Evolutionary conservation across 179 eudicot genomes (phyloP), one percentile per base, ranked within the genome.

Genomic region (Spergularia azorica): DNA sequence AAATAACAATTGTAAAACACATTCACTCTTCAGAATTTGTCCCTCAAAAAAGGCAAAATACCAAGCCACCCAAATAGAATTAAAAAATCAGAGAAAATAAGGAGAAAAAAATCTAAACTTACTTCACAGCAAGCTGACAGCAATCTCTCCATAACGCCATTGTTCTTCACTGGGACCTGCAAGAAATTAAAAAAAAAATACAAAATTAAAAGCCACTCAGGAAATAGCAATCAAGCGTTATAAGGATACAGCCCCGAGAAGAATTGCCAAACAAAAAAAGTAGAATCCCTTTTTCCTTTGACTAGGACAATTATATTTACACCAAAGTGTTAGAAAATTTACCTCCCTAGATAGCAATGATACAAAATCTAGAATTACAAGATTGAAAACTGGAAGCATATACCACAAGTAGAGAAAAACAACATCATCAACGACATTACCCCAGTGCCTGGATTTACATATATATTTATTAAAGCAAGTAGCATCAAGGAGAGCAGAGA

Each of bases 71-170:
- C 46, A 32, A 63, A 6, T 4, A 70, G 41, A 56, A n/a, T 65
- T 4, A 71, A 70, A 12, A 3, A 16, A 57, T 71, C 67, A 65
- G 26, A 39, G 43, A 43, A 51, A 73, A 21, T 13, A 5, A 32
- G 51, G 36, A 39, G 56, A n/a, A 77, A 51, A 50, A 0, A 68
- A 41, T 1, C 26, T 55, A 56, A 18, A 81, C 87, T 83, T 76
- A 95, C 99, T 90, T 90, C 95, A 55, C 99, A 95, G 79, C 99
- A 93, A 9, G 91, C 78, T 26, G 94, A 74, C 77, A 91, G 72
- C 71, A 87, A 75, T 70, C 83, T 85, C 85, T 93, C 99, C 79
- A 87, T 62, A 12, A 92, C 93, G 17, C 96, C 97, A 76, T 80
- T 79, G 80, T 66, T 89, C 88, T 91, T 93, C 68, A 75, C 46